Percentiles rank a stretch among this genome's conserved stretches.
Evolutionary conservation across 371 early-diverging fungal genomes (phyloP).

Genomic region (Blakeslea trispora): DNA sequence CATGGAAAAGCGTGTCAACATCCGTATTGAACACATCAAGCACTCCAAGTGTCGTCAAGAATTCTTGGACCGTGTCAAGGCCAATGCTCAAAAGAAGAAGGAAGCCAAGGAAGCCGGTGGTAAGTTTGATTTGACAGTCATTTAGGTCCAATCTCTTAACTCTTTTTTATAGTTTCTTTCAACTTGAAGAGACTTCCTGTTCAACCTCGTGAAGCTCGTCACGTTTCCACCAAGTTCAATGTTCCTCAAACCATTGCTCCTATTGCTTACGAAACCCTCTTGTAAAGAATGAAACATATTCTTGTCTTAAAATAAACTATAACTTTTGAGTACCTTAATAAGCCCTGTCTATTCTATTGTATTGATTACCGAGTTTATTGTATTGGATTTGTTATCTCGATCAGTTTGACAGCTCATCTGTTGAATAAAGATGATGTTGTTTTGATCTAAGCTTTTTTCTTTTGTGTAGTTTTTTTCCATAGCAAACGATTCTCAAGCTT

Average conservation of each 20-base stretch:
- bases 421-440: too few species aligned
- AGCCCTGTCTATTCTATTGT: too few species aligned
- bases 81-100: conserved; percentile 85
- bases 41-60: conserved; percentile 99
- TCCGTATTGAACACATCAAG: conserved; percentile 98
- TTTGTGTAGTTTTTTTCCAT: too few species aligned
- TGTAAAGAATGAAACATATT: conserved; percentile 44
- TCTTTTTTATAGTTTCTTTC: conserved; percentile 51
- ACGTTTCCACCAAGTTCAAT: conserved; percentile 90
- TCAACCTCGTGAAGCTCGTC: conserved; percentile 91
- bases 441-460: too few species aligned
- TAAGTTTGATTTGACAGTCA: conserved; percentile 19
- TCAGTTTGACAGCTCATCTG: too few species aligned
- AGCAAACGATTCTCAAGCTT: too few species aligned
- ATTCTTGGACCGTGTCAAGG: conserved; percentile 96
- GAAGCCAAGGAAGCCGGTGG: conserved; percentile 73
- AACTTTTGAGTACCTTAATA: too few species aligned
- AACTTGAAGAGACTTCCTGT: conserved; percentile 94
- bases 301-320: conserved; percentile 2
- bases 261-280: conserved; percentile 93
- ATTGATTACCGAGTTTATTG: too few species aligned
- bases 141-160: not conserved
- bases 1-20: conserved; percentile 98
- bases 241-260: conserved; percentile 92
- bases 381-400: too few species aligned